Percentiles rank a stretch among this genome's conserved stretches.
phyloP scores from a whole-genome alignment of 169 alveolate species.

The Eimeria acervulina region DNA sequence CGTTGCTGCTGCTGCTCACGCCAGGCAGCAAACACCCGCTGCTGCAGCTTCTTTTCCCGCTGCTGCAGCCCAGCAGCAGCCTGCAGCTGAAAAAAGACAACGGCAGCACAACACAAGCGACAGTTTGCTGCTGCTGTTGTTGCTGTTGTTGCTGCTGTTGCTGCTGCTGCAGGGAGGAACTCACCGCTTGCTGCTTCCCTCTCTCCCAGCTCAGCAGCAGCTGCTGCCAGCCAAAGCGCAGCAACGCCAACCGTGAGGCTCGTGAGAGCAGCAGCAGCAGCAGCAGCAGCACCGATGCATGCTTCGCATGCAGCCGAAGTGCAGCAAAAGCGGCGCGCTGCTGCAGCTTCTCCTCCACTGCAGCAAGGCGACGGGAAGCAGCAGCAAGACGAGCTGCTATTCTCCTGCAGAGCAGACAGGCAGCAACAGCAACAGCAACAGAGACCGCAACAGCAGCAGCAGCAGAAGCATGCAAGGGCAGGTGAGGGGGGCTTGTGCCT shows the following conservation, averaged over 20 bases:
- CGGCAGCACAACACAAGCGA: background rate
- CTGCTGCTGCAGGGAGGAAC: background rate
- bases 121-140: background rate
- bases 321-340: slow-evolving; percentile 68
- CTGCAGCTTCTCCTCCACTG: slow-evolving; percentile 63
- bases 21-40: slow-evolving; percentile 34
- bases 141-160: slow-evolving; percentile 52
- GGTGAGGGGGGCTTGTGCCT: background rate
- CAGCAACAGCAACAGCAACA: background rate
- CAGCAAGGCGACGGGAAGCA: slow-evolving; percentile 22
- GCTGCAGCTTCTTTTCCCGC: slow-evolving; percentile 16
- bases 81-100: slow-evolving; percentile 21
- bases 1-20: slow-evolving; percentile 25
- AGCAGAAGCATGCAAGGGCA: background rate
- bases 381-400: slow-evolving; percentile 23
- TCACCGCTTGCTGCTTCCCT: slow-evolving; percentile 42
- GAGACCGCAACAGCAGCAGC: background rate
- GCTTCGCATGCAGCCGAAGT: slow-evolving; percentile 56
- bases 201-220: slow-evolving; percentile 41
- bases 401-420: background rate
- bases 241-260: slow-evolving; percentile 31
- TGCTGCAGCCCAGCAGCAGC: background rate
- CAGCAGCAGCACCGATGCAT: slow-evolving; percentile 53
- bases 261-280: slow-evolving; percentile 44
- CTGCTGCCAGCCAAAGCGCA: slow-evolving; percentile 70